phyloP scores from a whole-genome alignment of 1,284 basidiomycete genomes.

The Puccinia hordei region DNA sequence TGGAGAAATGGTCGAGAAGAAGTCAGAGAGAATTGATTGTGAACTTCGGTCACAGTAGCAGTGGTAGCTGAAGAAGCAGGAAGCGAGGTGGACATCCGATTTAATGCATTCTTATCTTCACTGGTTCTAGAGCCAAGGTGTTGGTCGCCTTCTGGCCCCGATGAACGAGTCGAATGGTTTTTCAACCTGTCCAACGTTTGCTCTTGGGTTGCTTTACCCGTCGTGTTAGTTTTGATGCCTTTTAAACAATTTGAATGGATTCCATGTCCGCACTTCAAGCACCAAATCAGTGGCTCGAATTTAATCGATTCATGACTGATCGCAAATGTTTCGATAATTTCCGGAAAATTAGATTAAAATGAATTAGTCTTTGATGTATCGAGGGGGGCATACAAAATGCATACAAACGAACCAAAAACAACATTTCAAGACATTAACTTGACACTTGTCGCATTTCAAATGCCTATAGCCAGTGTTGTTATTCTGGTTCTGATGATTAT shows the following conservation, averaged over 20 bases:
- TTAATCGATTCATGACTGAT: slow-evolving; percentile 36
- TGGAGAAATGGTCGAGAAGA: slow-evolving; percentile 22
- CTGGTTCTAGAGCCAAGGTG: not conserved
- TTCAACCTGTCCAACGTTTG: not conserved
- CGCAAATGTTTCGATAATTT: not conserved
- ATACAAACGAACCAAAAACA: slow-evolving; percentile 33
- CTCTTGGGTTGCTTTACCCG: not conserved
- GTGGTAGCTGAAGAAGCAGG: slow-evolving; percentile 6
- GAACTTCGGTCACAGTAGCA: not conserved
- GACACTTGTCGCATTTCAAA: slow-evolving; percentile 33
- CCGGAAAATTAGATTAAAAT: not conserved
- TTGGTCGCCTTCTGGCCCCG: not conserved
- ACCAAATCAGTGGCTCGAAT: slow-evolving; percentile 33
- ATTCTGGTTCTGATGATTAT: slow-evolving; percentile 23
- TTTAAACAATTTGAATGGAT: slow-evolving; percentile 27
- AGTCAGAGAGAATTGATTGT: not conserved
- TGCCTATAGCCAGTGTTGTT: not conserved
- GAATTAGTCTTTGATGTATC: not conserved
- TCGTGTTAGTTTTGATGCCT: not conserved
- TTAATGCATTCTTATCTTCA: no score
- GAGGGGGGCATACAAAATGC: not conserved
- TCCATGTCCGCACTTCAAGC: slow-evolving; percentile 42
- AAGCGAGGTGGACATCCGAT: not conserved
- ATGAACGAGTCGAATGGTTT: not conserved
- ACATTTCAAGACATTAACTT: slow-evolving; percentile 24